Conservation (phyloP, 345 rosid genomes). For the Lepidium didymum region DNA sequence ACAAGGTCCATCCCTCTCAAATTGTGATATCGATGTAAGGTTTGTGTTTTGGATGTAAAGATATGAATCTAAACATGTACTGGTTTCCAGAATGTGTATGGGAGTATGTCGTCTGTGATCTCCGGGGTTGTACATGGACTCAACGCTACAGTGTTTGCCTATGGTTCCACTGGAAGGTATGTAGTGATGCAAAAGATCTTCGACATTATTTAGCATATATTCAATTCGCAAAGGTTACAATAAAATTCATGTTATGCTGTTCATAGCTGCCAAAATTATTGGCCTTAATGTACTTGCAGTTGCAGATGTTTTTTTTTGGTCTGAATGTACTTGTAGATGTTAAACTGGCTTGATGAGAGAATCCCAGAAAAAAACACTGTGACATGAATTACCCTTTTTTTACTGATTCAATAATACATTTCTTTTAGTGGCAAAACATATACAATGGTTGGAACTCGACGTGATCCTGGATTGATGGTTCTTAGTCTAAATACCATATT, state of each 20-base stretch:
- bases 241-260: not conserved
- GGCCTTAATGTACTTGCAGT: not conserved
- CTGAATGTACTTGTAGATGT: not conserved
- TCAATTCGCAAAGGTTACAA: not conserved
- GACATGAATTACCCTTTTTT: not conserved
- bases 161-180: conserved; percentile 99
- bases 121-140: conserved; percentile 90
- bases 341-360: conserved; percentile 1
- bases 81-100: conserved; percentile 57
- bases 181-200: not conserved
- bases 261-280: not conserved
- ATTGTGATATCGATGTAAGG: conserved; percentile 33
- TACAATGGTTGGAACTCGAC: conserved; percentile 84
- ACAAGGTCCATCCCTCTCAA: conserved; percentile 25
- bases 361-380: not conserved
- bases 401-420: not conserved
- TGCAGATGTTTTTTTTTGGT: no score
- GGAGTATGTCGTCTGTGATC: conserved; percentile 58
- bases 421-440: conserved; percentile 77
- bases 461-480: conserved; percentile 98
- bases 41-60: not conserved
- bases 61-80: conserved; percentile 11
- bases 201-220: not conserved
- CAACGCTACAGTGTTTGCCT: conserved; percentile 89
- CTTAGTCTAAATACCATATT: conserved; percentile 85